Percentiles rank a stretch among this genome's conserved stretches.
phyloP scores from a whole-genome alignment of 345 rosid genomes.

The Citrus trifoliata region DNA sequence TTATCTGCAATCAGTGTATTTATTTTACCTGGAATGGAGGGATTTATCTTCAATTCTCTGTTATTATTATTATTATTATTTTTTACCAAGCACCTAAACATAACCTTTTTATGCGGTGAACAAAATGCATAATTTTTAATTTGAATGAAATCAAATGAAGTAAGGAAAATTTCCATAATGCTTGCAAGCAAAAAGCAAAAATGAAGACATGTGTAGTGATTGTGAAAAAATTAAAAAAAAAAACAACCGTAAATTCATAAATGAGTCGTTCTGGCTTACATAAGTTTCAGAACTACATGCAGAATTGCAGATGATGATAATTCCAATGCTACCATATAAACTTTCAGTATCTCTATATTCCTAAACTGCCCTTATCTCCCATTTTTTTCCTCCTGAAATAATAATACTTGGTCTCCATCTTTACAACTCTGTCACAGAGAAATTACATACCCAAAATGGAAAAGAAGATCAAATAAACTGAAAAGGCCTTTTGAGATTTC shows the following conservation, averaged over 20 bases:
- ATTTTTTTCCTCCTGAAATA: too few relatives aligned
- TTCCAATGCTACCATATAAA: not conserved
- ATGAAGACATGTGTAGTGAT: not conserved
- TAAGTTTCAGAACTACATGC: not conserved
- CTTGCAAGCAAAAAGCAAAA: not conserved
- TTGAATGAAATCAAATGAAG: too few relatives aligned
- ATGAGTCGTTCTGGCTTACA: constrained; percentile 3
- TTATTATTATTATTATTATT: not conserved
- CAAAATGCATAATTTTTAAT: too few relatives aligned
- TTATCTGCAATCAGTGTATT: not conserved
- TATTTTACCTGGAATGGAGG: too few relatives aligned
- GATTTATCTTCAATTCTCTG: not conserved
- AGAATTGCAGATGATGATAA: not conserved
- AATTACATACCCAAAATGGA: not conserved
- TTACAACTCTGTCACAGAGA: not conserved
- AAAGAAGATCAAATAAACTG: constrained; percentile 53
- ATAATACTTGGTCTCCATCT: too few relatives aligned
- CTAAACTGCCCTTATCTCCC: not conserved
- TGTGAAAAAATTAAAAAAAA: not conserved
- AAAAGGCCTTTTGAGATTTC: constrained; percentile 36
- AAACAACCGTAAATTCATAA: not conserved
- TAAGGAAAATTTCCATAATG: not conserved
- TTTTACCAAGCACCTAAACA: not conserved
- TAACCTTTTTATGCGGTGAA: not conserved
- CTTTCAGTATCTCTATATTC: not conserved